phyloP scores from a whole-genome alignment of 2,329 filamentous ascomycete species.

The Apiospora pterosperma region DNA sequence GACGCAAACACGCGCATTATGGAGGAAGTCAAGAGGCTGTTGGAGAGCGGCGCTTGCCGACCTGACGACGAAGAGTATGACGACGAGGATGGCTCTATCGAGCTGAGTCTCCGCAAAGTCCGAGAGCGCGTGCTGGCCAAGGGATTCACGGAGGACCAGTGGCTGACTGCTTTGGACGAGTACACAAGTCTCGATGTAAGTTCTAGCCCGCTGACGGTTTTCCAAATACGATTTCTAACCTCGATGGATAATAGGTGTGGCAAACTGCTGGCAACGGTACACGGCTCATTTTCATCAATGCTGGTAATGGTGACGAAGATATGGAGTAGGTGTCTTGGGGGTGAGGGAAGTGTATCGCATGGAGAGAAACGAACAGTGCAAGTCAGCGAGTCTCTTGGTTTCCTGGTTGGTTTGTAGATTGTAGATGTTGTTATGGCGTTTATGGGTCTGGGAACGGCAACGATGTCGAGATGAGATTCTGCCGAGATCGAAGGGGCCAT shows the following conservation, averaged over 20 bases:
- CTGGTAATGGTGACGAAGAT: constrained; percentile 49
- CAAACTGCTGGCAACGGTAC: constrained; percentile 71
- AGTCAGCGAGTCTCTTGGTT: not conserved
- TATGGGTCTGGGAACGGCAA: not conserved
- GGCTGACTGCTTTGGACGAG: constrained; percentile 81
- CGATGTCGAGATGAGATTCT: not conserved
- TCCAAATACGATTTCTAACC: constrained; percentile 32
- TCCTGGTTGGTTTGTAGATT: too few relatives aligned
- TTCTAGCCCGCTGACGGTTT: constrained; percentile 24
- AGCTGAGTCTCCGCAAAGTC: constrained; percentile 84
- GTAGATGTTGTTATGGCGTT: not conserved
- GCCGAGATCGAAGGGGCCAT: not conserved
- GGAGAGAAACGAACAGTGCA: not conserved
- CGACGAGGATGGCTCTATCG: constrained; percentile 43
- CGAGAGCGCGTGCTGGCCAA: constrained; percentile 90
- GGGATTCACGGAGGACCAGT: constrained; percentile 94
- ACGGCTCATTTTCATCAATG: constrained; percentile 67
- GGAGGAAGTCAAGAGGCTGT: constrained; percentile 85
- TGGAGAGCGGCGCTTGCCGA: constrained; percentile 81
- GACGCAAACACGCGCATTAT: constrained; percentile 90
- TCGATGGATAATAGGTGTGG: constrained; percentile 57
- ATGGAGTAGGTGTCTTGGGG: constrained; percentile 33
- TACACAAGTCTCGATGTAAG: constrained; percentile 88
- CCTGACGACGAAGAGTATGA: constrained; percentile 59
- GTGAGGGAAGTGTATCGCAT: not conserved